A percentile compares a stretch with the other conserved stretches of the same genome.
Evolutionary conservation across 768 basidiomycete species (phyloP).

Genomic region (Boletus edulis): DNA sequence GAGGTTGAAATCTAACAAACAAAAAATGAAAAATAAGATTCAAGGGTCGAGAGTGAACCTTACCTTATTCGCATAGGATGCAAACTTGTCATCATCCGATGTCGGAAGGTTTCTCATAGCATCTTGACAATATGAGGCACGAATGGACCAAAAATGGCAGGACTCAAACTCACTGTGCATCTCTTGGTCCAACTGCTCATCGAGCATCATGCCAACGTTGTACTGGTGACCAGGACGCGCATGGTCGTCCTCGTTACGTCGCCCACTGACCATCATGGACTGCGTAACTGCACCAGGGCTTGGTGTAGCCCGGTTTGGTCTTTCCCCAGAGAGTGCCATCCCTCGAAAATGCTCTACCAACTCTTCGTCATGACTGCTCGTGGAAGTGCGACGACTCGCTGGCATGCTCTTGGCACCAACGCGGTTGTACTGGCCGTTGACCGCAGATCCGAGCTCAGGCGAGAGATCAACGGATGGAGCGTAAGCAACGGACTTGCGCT

Average conservation of each 20-base stretch:
- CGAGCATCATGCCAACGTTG: conserved; percentile 88
- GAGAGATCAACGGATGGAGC: conserved; percentile 75
- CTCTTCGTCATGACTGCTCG: conserved; percentile 84
- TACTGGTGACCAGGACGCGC: conserved; percentile 59
- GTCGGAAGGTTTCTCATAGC: conserved; percentile 87
- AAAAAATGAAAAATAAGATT: conserved; percentile 1
- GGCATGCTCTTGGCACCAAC: conserved; percentile 91
- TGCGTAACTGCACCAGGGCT: conserved; percentile 50
- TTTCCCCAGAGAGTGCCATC: conserved; percentile 65
- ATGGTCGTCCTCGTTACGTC: conserved; percentile 59
- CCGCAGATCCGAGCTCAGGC: conserved; percentile 53
- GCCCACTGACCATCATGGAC: conserved; percentile 51
- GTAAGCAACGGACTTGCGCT: conserved; percentile 85
- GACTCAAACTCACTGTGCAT: conserved; percentile 73
- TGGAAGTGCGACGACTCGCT: conserved; percentile 84
- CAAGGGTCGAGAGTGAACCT: conserved; percentile 14
- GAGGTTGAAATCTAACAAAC: conserved; percentile 67
- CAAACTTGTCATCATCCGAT: conserved; percentile 87
- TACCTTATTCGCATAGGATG: conserved; percentile 65
- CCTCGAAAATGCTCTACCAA: conserved; percentile 73
- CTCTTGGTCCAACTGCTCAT: conserved; percentile 91
- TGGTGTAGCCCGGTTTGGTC: conserved; percentile 55
- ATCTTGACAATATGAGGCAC: conserved; percentile 45
- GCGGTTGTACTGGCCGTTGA: conserved; percentile 59
- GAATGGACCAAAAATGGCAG: conserved; percentile 4